A percentile compares a stretch with the other conserved stretches of the same genome.
Conservation (phyloP, 352 stramenopile genomes). For the Hyaloperonospora brassicae region DNA sequence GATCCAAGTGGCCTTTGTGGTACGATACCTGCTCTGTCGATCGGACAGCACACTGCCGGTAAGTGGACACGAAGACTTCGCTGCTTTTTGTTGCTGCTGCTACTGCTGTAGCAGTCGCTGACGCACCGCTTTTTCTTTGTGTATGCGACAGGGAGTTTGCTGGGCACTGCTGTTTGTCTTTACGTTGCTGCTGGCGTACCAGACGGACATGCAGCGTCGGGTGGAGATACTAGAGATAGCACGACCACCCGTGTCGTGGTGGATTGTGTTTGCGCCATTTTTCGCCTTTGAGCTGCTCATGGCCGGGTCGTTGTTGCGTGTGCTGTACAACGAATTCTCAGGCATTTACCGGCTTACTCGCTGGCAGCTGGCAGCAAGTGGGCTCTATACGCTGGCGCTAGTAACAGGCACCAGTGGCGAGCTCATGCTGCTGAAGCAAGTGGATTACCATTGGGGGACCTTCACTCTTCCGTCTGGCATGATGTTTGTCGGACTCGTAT, state of each 20-base stretch:
- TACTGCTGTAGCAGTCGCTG: no score
- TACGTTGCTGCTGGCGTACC: slow-evolving; percentile 66
- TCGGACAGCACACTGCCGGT: slow-evolving; percentile 71
- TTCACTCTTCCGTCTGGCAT: slow-evolving; percentile 68
- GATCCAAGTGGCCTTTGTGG: slow-evolving; percentile 73
- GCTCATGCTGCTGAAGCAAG: slow-evolving; percentile 69
- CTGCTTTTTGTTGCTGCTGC: slow-evolving; percentile 4
- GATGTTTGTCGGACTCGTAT: slow-evolving; percentile 71
- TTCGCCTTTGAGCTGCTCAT: slow-evolving; percentile 65
- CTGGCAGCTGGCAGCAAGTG: slow-evolving; percentile 65
- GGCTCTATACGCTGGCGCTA: slow-evolving; percentile 62
- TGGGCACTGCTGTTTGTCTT: slow-evolving; percentile 78
- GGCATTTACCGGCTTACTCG: slow-evolving; percentile 68
- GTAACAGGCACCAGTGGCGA: slow-evolving; percentile 51
- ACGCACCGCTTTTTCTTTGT: not conserved
- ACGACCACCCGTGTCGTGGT: slow-evolving; percentile 57
- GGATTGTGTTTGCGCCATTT: slow-evolving; percentile 54
- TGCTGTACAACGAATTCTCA: slow-evolving; percentile 75
- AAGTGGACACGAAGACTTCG: slow-evolving; percentile 20
- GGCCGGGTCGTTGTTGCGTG: slow-evolving; percentile 37
- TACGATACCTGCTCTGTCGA: slow-evolving; percentile 73
- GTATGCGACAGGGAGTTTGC: slow-evolving; percentile 41
- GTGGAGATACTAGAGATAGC: slow-evolving; percentile 16
- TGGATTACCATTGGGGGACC: slow-evolving; percentile 64
- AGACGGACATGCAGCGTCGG: slow-evolving; percentile 52